Percentiles rank a stretch among this genome's conserved stretches.
Conservation (phyloP, 2,329 filamentous ascomycete species). For the Aspergillus niger region DNA sequence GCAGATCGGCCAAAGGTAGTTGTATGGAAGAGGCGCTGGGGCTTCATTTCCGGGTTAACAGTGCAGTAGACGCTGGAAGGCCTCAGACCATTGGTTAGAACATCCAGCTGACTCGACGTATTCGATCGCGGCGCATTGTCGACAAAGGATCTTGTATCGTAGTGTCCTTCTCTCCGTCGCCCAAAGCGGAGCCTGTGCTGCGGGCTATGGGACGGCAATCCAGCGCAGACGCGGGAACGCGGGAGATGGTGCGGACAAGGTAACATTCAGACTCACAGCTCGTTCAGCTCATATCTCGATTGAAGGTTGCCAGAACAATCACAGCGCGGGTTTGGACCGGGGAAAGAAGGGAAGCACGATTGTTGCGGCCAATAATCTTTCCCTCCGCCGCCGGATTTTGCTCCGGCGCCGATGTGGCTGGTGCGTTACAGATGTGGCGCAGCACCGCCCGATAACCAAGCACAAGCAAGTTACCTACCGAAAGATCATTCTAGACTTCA, state of each 20-base stretch:
- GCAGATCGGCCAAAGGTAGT: neutral
- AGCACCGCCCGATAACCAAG: neutral
- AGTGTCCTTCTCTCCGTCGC: conserved; percentile 19
- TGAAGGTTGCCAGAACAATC: neutral
- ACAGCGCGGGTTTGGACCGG: neutral
- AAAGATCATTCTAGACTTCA: neutral
- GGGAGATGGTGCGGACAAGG: conserved; percentile 33
- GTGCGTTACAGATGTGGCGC: conserved; percentile 31
- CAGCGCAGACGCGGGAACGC: conserved; percentile 32
- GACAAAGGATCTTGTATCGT: conserved; percentile 11
- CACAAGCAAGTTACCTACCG: too few relatives aligned
- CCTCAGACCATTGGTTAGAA: conserved; percentile 6
- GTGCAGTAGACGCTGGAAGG: neutral
- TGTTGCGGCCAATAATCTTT: neutral
- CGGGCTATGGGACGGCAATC: conserved; percentile 27
- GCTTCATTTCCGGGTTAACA: neutral
- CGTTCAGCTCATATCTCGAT: conserved; percentile 18
- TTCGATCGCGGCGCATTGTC: conserved; percentile 19
- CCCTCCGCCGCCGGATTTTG: conserved; percentile 27
- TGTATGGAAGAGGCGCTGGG: neutral
- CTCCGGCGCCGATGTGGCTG: conserved; percentile 29
- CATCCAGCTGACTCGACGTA: neutral
- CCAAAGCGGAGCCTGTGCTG: conserved; percentile 20
- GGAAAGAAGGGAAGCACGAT: neutral
- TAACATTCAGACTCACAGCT: conserved; percentile 37